A percentile compares a stretch with the other conserved stretches of the same genome.
Evolutionary conservation across 257 asterid species (phyloP).

Genomic region (Solanum lycopersicoides): DNA sequence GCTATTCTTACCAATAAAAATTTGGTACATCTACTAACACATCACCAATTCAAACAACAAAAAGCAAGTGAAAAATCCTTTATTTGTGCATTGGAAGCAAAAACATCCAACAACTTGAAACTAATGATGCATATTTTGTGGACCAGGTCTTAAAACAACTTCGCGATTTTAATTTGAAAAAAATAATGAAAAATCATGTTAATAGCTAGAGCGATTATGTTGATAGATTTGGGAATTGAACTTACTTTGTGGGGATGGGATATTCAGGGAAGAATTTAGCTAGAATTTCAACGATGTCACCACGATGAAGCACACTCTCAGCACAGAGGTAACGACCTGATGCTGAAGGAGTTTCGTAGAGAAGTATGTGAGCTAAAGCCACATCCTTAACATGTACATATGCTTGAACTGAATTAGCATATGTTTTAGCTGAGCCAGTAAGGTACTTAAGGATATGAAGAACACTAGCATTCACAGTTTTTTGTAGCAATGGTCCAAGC

Average conservation of each 20-base stretch:
- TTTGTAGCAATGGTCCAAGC: slow-evolving; percentile 57
- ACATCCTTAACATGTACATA: slow-evolving; percentile 84
- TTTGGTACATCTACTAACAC: not conserved
- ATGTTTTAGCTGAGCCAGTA: slow-evolving; percentile 81
- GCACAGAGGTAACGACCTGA: slow-evolving; percentile 83
- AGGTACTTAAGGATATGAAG: slow-evolving; percentile 75
- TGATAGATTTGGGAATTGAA: not conserved
- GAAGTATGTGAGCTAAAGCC: slow-evolving; percentile 79
- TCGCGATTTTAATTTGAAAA: no score
- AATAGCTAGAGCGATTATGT: no score
- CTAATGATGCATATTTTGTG: not conserved
- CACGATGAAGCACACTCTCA: slow-evolving; percentile 90
- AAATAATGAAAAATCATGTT: not conserved
- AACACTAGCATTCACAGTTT: slow-evolving; percentile 63
- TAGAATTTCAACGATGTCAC: slow-evolving; percentile 76
- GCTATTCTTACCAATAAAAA: not conserved
- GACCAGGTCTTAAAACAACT: not conserved
- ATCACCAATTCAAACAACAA: not conserved
- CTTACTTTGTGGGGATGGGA: slow-evolving; percentile 88
- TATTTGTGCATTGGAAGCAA: not conserved
- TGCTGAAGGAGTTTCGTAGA: slow-evolving; percentile 65
- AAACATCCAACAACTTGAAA: not conserved
- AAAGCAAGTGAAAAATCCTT: not conserved
- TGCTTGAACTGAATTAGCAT: slow-evolving; percentile 70
- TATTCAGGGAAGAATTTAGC: slow-evolving; percentile 83